phyloP scores from a whole-genome alignment of 2,329 filamentous ascomycete genomes.

The Colletotrichum siamense region DNA sequence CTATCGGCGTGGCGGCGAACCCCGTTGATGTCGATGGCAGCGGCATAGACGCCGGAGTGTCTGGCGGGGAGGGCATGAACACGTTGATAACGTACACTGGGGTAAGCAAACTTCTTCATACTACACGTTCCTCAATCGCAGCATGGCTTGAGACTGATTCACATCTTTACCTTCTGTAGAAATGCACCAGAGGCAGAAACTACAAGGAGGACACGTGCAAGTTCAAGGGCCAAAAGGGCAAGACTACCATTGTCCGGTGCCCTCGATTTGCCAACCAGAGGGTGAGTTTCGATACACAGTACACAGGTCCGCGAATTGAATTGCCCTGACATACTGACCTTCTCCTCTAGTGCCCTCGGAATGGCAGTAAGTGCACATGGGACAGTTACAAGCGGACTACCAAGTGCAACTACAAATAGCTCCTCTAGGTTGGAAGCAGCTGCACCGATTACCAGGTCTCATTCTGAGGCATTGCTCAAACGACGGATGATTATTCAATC shows the following conservation, averaged over 20 bases:
- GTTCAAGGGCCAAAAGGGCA: background rate
- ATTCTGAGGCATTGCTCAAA: too few relatives aligned
- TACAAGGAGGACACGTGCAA: background rate
- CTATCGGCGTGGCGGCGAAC: background rate
- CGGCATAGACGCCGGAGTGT: background rate
- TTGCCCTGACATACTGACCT: rapidly evolving
- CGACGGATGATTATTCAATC: too few relatives aligned
- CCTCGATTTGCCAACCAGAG: background rate
- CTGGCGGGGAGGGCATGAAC: background rate
- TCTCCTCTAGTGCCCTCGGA: background rate
- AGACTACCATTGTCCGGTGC: background rate
- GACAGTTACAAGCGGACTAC: background rate
- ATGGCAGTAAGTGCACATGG: background rate
- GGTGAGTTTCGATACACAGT: background rate
- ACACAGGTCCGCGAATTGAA: rapidly evolving
- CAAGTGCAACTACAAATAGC: background rate
- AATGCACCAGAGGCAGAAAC: background rate
- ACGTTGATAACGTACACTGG: background rate
- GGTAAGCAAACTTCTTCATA: background rate
- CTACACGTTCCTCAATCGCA: rapidly evolving
- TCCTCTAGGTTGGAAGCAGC: background rate
- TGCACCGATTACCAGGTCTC: too few relatives aligned
- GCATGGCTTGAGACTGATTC: background rate
- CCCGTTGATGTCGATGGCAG: background rate
- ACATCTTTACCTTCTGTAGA: too few relatives aligned